Percentiles rank a stretch among this genome's conserved stretches.
phyloP scores from a whole-genome alignment of 352 stramenopile species.

The Globisporangium uncinulatum region DNA sequence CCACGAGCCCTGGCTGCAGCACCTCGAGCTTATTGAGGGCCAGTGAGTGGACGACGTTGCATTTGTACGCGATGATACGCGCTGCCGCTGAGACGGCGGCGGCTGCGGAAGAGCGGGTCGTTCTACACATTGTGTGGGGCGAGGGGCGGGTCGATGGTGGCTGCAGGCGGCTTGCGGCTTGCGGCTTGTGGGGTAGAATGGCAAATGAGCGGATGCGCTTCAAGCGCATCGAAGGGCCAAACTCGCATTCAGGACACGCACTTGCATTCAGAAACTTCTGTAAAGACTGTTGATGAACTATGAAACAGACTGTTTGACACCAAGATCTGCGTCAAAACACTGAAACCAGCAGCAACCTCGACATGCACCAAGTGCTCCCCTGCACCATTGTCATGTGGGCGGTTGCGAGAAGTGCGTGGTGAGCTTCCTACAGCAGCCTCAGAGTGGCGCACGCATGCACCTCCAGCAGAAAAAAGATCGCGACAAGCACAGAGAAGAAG shows the following conservation, averaged over 20 bases:
- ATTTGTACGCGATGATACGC: constrained; percentile 63
- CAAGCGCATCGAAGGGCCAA: background rate
- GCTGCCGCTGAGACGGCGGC: constrained; percentile 30
- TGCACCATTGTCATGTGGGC: no score
- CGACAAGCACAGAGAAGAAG: no score
- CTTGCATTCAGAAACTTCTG: no score
- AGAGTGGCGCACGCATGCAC: no score
- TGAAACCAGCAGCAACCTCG: no score
- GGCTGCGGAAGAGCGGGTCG: constrained; percentile 1
- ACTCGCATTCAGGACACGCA: background rate
- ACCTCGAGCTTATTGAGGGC: constrained; percentile 52
- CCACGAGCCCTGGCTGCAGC: constrained; percentile 58
- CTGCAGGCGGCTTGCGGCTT: background rate
- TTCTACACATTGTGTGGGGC: constrained; percentile 6
- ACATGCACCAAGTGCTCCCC: no score
- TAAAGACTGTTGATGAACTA: no score
- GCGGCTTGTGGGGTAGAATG: constrained; percentile 8
- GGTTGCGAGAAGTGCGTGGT: no score
- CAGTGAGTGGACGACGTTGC: constrained; percentile 71
- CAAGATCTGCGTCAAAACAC: no score
- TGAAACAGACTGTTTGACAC: no score
- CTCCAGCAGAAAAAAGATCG: no score
- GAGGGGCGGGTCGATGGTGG: background rate
- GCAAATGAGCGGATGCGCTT: constrained; percentile 10
- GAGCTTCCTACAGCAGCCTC: no score